A percentile compares a stretch with the other conserved stretches of the same genome.
Evolutionary conservation across 257 asterid genomes (phyloP).

Genomic region (Solanum habrochaites): DNA sequence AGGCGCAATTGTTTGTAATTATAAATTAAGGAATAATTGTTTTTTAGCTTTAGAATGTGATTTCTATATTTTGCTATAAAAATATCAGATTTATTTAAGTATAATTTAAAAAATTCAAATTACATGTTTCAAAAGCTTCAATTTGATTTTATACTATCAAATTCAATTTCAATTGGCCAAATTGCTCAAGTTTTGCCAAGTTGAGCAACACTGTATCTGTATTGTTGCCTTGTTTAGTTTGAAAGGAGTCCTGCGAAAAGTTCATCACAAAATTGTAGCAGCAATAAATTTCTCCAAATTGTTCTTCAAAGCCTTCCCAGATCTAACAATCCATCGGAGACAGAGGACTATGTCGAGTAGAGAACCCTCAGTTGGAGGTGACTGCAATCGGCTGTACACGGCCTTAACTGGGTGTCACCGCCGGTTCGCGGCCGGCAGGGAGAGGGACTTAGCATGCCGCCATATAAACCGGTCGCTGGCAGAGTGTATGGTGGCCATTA

Average conservation of each 20-base stretch:
- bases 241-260: background rate
- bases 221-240: background rate
- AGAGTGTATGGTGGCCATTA: conserved; percentile 55
- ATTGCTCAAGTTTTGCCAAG: background rate
- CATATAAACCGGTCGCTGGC: conserved; percentile 73
- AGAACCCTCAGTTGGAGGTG: background rate
- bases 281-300: background rate
- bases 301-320: background rate
- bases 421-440: conserved; percentile 46
- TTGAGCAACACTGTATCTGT: background rate
- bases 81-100: too few species aligned
- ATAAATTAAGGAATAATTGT: too few species aligned
- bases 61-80: too few species aligned
- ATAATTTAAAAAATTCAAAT: too few species aligned
- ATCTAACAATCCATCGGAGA: background rate
- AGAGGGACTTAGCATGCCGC: conserved; percentile 72
- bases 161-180: background rate
- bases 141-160: too few species aligned
- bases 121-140: too few species aligned
- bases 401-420: conserved; percentile 68
- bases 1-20: too few species aligned
- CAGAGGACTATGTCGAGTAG: background rate
- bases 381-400: conserved; percentile 52
- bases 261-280: background rate
- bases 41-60: too few species aligned